Evolutionary conservation across 495 filamentous ascomycete genomes (phyloP), one percentile per base, ranked within the genome.

Genomic region (Astrocystis sublimbata): DNA sequence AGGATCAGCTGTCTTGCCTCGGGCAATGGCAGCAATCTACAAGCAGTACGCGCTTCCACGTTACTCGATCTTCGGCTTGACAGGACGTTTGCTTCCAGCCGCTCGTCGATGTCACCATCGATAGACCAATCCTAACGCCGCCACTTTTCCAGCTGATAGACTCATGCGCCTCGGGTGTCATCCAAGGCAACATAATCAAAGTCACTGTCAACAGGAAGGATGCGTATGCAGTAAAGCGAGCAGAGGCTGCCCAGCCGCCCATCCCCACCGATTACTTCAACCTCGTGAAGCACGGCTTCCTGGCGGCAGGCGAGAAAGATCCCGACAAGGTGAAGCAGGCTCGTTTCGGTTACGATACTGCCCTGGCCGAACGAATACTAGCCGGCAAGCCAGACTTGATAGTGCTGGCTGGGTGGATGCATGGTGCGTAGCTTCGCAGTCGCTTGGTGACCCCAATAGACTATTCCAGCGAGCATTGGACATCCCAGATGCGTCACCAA

Each of bases 251-350:
- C 43, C 77, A 78, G 42, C 60, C 60, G 1, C 51, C 60, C 31
- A 96, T 98, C 60, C 87, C 91, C 0, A 93, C 89, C 15, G 80
- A 83, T 47, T 96, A 96, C 75, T 92, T 93, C 81, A 96, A 96
- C 74, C 86, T 96, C 8, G 80, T 94, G 62, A 83, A 83, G 42
- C 70, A 80, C 63, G 78, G 79, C 33, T 89, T 86, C 74, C 68
- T 77, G 13, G 65, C 70, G 15, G 76, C 79, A n/a, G 81, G 85
- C n/a, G 78, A 80, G 65, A 79, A 76, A 26, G 78, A 81, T 55
- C 47, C 68, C 12, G 73, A 65, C 7, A 87, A 86, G 73, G 79
- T 88, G 61, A 84, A 83, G 66, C 76, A 80, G 19, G 86, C 87
- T 3, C 80, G 89, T 7, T 79, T 84, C 55, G 81, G 77, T 62